A percentile compares a stretch with the other conserved stretches of the same genome.
Conservation (phyloP, 805 yeast genomes). For the Zygoascus bituminiphila region DNA sequence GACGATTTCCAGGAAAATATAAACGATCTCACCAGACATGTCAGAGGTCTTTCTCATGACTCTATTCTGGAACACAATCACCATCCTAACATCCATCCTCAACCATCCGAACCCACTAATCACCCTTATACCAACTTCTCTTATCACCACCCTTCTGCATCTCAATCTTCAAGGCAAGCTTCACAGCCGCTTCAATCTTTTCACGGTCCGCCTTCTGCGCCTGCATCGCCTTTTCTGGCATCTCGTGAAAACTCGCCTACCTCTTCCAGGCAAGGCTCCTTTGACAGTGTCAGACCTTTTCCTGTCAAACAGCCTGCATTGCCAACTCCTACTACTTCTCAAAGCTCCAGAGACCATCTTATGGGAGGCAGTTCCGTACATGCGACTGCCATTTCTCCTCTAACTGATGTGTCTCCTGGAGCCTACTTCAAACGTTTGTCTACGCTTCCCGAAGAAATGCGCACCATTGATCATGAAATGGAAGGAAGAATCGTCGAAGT, state of each 20-base stretch:
- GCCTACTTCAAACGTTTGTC: slow-evolving; percentile 47
- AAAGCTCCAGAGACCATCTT: background rate
- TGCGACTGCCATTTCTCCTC: slow-evolving; percentile 9
- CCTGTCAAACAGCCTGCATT: background rate
- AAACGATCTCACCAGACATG: slow-evolving; percentile 8
- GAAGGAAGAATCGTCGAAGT: slow-evolving; percentile 32
- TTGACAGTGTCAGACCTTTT: background rate
- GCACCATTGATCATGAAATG: slow-evolving; percentile 12
- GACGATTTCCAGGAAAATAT: slow-evolving; percentile 3
- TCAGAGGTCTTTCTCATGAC: slow-evolving; percentile 15
- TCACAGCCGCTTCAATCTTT: background rate
- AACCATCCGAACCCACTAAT: background rate
- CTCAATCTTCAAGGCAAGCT: background rate
- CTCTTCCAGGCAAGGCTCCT: background rate
- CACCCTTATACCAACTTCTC: background rate
- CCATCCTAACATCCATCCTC: background rate
- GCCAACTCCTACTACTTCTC: background rate
- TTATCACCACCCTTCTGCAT: background rate
- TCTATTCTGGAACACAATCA: background rate
- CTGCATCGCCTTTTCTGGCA: background rate
- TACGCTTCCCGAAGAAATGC: slow-evolving; percentile 45
- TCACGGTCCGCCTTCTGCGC: slow-evolving; percentile 2
- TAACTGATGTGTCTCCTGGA: slow-evolving; percentile 15
- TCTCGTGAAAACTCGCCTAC: background rate
- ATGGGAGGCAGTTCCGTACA: slow-evolving; percentile 1